Evolutionary conservation across 495 filamentous ascomycete genomes (phyloP), one percentile per base, ranked within the genome.

Genomic region (Chaetomium tenue): DNA sequence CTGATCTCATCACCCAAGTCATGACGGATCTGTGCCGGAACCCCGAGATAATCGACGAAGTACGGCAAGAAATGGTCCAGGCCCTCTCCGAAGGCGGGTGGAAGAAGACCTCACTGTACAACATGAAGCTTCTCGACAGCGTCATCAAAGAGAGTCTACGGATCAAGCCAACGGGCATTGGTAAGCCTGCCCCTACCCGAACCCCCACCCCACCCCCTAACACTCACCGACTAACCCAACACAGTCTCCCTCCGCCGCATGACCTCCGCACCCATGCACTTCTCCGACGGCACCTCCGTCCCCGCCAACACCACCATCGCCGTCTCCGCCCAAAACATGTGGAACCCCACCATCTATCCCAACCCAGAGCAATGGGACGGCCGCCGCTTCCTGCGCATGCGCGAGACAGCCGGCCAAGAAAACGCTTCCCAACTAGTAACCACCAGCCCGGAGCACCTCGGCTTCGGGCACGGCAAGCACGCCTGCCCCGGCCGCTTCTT

Each of bases 101-200:
- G 73, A 77, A 78, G 40, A 84, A 82, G 70, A 73, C 75, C 13
- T 78, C 79, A 8, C 65, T 86, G 11, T 75, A 79, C 54, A 85
- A 83, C 61, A 68, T 87, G 72, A 80, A 80, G 63, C 64, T 83
- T 46, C 72, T 87, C 67, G 82, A 85, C 67, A 81, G 77, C 71
- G 75, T 80, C 9, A 53, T 83, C 46, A 83, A 81, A 60, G 81
- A 83, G 65, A 71, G 70, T 18, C 77, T 79, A 66, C 69, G 81
- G 4, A 11, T 80, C 16, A 77, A 77, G 52, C 79, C 77, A 28
- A 55, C 52, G 16, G 28, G 28, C 18, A 55, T 57, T 33, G 12
- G 33, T 40, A 57, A 3, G 54, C 2, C 12, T 2, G 51, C 74
- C 5, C 67, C 68, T 40, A 42, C 57, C 1, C n/a, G n/a, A n/a